These are phyloP conservation scores for Lachancea fermentati DNA, from an alignment of 805 yeast genomes.

Conservation along the genomic window DNA sequence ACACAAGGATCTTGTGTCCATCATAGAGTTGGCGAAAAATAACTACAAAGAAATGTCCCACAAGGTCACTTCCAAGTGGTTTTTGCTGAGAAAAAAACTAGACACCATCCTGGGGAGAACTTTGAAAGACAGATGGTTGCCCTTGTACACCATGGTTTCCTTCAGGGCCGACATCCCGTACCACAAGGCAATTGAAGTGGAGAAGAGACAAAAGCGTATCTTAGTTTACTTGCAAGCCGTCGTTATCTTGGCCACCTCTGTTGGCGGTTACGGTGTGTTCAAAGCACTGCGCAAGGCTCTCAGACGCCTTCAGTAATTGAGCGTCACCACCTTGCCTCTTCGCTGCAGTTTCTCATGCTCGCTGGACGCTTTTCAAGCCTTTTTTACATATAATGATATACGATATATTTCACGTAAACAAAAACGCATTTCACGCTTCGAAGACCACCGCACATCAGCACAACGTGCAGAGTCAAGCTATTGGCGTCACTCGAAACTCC, in stretches of 20 bases:
- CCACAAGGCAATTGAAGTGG: slow-evolving; percentile 54
- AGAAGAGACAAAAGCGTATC: slow-evolving; percentile 49
- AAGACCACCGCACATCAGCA: background rate
- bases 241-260: slow-evolving; percentile 8
- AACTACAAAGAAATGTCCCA: slow-evolving; percentile 47
- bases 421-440: background rate
- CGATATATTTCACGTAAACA: slow-evolving; percentile 4
- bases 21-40: slow-evolving; percentile 68
- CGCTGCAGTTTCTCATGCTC: no score
- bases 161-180: slow-evolving; percentile 80
- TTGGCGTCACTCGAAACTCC: background rate
- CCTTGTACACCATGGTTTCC: slow-evolving; percentile 88
- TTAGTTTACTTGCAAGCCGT: slow-evolving; percentile 29
- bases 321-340: background rate
- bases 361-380: slow-evolving; percentile 1
- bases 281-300: slow-evolving; percentile 3
- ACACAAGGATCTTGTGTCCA: slow-evolving; percentile 65
- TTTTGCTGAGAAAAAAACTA: slow-evolving; percentile 54
- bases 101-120: slow-evolving; percentile 60
- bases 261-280: slow-evolving; percentile 6
- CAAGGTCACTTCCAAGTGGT: slow-evolving; percentile 8
- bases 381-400: slow-evolving; percentile 2
- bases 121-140: slow-evolving; percentile 66
- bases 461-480: background rate
- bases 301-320: background rate